Conservation (phyloP, 108 stramenopile genomes). For the Bacterosira constricta region DNA sequence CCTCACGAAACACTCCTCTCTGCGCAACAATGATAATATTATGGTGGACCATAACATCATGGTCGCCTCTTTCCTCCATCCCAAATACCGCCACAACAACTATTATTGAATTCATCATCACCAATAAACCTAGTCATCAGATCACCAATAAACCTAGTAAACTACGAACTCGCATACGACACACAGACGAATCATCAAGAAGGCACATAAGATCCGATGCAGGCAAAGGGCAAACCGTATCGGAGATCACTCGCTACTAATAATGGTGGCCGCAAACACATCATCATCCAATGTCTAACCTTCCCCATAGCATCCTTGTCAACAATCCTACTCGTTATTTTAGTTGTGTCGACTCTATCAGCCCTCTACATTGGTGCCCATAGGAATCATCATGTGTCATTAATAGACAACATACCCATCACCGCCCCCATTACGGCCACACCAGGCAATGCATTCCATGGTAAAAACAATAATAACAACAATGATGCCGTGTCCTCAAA, state of each 20-base stretch:
- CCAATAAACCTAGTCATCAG: too few species aligned
- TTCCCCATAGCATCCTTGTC: slow-evolving; percentile 4
- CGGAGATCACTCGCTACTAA: not conserved
- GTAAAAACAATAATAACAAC: not conserved
- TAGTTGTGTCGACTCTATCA: slow-evolving; percentile 1
- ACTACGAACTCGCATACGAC: too few species aligned
- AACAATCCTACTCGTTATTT: not conserved
- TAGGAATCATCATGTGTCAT: not conserved
- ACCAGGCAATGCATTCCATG: not conserved
- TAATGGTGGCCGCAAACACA: too few species aligned
- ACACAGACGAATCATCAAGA: too few species aligned
- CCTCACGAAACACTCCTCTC: too few species aligned
- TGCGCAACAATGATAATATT: too few species aligned
- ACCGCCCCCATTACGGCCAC: not conserved
- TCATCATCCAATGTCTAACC: not conserved
- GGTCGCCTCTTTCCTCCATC: too few species aligned
- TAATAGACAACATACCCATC: not conserved
- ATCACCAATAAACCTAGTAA: too few species aligned
- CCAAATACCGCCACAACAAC: too few species aligned
- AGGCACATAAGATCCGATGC: too few species aligned
- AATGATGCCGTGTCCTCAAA: not conserved
- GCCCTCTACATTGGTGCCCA: slow-evolving; percentile 1
- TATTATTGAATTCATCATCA: too few species aligned
- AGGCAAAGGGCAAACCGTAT: not conserved
- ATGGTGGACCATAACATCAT: too few species aligned